phyloP scores from a whole-genome alignment of 148 eudicot species.

The Polygonum aviculare region DNA sequence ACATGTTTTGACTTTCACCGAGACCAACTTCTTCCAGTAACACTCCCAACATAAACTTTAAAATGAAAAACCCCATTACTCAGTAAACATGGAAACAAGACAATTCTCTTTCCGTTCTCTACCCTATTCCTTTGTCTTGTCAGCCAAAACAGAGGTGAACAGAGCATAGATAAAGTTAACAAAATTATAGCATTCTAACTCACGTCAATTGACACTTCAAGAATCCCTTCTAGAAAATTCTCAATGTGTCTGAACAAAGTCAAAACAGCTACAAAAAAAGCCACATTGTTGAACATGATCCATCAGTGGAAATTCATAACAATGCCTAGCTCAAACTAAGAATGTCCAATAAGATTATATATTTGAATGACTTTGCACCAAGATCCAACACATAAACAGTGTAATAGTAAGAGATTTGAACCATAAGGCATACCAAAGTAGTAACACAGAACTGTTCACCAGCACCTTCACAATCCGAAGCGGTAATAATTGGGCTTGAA shows the following conservation, averaged over 20 bases:
- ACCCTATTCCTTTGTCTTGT: neutral
- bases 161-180: neutral
- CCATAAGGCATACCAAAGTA: slow-evolving; percentile 66
- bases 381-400: neutral
- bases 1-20: neutral
- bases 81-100: neutral
- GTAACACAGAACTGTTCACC: slow-evolving; percentile 99
- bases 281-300: neutral
- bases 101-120: neutral
- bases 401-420: neutral
- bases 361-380: neutral
- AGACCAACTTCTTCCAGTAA: neutral
- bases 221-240: neutral
- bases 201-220: neutral
- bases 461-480: slow-evolving; percentile 99
- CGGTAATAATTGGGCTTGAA: slow-evolving; percentile 94
- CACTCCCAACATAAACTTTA: neutral
- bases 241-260: neutral
- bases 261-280: neutral
- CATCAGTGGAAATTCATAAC: neutral
- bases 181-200: neutral
- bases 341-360: neutral
- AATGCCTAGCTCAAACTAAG: neutral
- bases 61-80: neutral
- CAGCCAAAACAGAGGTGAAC: neutral